Evolutionary conservation across 805 yeast genomes (phyloP).

Genomic region (Pichia eremophila): DNA sequence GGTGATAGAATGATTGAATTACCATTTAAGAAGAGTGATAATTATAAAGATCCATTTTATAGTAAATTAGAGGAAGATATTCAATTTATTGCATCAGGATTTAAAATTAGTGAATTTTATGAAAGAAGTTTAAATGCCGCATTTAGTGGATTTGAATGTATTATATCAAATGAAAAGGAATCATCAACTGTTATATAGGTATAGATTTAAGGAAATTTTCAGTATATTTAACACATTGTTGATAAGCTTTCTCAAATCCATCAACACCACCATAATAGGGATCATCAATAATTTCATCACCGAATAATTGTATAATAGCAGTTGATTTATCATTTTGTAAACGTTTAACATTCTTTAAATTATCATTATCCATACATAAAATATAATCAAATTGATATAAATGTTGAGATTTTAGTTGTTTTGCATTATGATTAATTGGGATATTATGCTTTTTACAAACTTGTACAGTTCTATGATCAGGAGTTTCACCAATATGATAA

Average conservation of each 20-base stretch:
- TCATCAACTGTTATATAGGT: neutral
- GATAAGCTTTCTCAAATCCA: constrained; percentile 74
- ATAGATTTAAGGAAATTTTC: constrained; percentile 48
- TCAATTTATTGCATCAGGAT: constrained; percentile 79
- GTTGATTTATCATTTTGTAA: constrained; percentile 40
- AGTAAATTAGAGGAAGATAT: constrained; percentile 34
- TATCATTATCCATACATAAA: constrained; percentile 63
- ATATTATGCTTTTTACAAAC: constrained; percentile 67
- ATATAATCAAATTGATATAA: constrained; percentile 56
- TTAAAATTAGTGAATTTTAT: constrained; percentile 59
- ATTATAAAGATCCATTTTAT: constrained; percentile 56
- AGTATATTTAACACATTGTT: constrained; percentile 68
- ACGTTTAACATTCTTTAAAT: constrained; percentile 39
- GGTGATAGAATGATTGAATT: constrained; percentile 66
- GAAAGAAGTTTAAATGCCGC: constrained; percentile 79
- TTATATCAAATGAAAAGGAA: constrained; percentile 50
- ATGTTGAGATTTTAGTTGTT: constrained; percentile 46
- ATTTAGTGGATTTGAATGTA: constrained; percentile 80
- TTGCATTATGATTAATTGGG: constrained; percentile 67
- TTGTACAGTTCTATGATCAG: constrained; percentile 65
- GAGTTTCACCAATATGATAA: constrained; percentile 74
- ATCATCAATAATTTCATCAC: constrained; percentile 59
- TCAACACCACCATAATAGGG: constrained; percentile 86
- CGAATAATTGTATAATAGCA: neutral
- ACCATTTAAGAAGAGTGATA: constrained; percentile 32